Evolutionary conservation across 208 protist species (phyloP), one percentile per base, ranked within the genome.

Genomic region (Crithidia expoeki): DNA sequence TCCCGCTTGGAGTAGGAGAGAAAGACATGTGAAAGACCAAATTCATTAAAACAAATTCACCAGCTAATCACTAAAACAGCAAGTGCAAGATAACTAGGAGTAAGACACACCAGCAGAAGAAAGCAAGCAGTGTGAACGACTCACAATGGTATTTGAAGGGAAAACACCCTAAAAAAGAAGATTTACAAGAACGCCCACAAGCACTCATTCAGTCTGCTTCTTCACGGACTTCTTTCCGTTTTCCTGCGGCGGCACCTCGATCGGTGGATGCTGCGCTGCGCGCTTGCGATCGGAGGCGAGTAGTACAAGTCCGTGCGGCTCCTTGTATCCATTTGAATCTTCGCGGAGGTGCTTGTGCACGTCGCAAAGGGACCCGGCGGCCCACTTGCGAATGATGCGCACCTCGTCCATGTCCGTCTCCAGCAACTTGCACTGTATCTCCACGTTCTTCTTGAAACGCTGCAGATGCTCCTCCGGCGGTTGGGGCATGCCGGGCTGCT

Each of bases 321-420:
- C 80, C 11, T 69, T 61, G 68, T 77, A 92, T 40, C 55, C 40
- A 25, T 71, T 58, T 7, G 84, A 74, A 46, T 80, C 79, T 23
- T 76, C 79, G n/a, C 89, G 84, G 1, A 94, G 83, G 25, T 80
- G 74, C 38, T 71, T 55, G 74, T 94, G 89, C 5, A 89, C 77
- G 11, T 81, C 72, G 68, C 89, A 94, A 10, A 92, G 63, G 23
- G 76, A 57, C 19, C 58, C 61, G 6, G 66, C 69, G 14, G 70
- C 47, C 60, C 74, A 73, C 64, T 81, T 76, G 46, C 72, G 71
- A 25, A 85, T 82, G 49, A 82, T 61, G 32, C 78, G 78, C 68
- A 92, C 84, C 77, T 94, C 89, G 19, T 84, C 73, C 53, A 88
- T 85, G 72, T 94, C 83, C 4, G 76, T 76, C 69, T 90, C 74